A percentile compares a stretch with the other conserved stretches of the same genome.
Conservation (phyloP, 257 asterid genomes). For the Fraxinus anomala region DNA sequence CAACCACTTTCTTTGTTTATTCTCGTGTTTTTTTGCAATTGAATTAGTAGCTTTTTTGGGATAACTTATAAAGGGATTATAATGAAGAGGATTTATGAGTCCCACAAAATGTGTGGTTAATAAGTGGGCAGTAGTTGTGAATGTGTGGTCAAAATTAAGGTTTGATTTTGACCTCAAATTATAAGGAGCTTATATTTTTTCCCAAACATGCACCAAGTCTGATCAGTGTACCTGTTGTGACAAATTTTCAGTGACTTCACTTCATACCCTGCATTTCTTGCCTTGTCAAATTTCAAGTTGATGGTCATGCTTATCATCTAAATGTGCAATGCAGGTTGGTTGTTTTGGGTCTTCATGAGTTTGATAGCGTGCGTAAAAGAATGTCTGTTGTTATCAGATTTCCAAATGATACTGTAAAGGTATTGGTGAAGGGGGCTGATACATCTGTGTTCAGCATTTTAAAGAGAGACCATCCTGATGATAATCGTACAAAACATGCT, state of each 20-base stretch:
- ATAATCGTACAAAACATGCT: conserved; percentile 47
- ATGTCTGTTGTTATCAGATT: conserved; percentile 93
- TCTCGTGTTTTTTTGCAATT: conserved; percentile 7
- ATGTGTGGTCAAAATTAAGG: too few species aligned
- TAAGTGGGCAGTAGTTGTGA: too few species aligned
- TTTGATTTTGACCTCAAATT: background rate
- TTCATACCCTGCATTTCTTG: conserved; percentile 5
- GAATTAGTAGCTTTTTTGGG: background rate
- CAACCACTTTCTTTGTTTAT: background rate
- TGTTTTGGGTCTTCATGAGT: conserved; percentile 96
- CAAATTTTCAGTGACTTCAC: background rate
- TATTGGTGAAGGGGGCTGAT: conserved; percentile 98
- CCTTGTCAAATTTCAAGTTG: conserved; percentile 7
- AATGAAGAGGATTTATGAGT: too few species aligned
- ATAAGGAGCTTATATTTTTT: background rate
- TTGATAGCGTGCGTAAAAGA: conserved; percentile 97
- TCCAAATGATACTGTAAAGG: conserved; percentile 77
- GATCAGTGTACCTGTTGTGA: background rate
- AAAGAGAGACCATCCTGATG: conserved; percentile 41
- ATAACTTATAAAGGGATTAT: too few species aligned
- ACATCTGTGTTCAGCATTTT: conserved; percentile 82
- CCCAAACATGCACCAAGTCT: conserved; percentile 11
- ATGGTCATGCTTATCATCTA: conserved; percentile 17
- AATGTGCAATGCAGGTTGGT: conserved; percentile 71
- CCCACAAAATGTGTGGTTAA: background rate